Evolutionary conservation across 495 filamentous ascomycete genomes (phyloP), one percentile per base, ranked within the genome.

Genomic region (Talaromyces ruber): DNA sequence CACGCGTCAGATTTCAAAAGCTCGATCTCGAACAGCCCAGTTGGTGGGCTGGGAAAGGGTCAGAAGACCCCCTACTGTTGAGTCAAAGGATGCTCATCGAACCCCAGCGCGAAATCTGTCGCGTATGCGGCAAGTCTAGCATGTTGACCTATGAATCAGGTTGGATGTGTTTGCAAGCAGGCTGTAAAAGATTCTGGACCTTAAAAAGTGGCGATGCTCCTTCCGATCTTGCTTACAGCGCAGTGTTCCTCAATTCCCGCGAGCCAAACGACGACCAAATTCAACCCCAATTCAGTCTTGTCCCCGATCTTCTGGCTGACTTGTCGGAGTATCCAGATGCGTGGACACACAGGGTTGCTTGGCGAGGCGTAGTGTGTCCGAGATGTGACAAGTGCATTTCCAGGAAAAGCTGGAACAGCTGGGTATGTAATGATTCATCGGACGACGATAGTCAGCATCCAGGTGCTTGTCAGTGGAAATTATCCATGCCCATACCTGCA

Each of bases 331-430:
- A 67, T 4, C 55, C 64, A 3, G 72, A 75, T 12, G 57, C 72
- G 32, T 67, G 67, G 57, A 67, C 69, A 3, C 70, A 70, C 24
- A 70, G 74, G 3, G 69, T 74, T 22, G 70, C 73, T 14, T 84
- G 81, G 81, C 79, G 77, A 61, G 92, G 90, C 0, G 85, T 94
- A 58, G 86, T 90, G 1, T 96, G 92, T 64, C 86, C 84, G 0
- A 61, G 70, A n/a, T 96, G 92, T 65, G 71, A 75, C 0, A 79
- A 84, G 32, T 91, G 90, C 67, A 84, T 79, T 37, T 76, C 83
- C 2, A 79, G 90, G 8, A 70, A 77, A 14, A 68, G 78, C 43
- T 96, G 88, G 89, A 65, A 71, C 21, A 76, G 77, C 0, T 92
- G 88, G 89, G 70, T 72, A 14, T 96, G 91, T 62, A 47, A 62